Percentiles rank a stretch among this genome's conserved stretches.
These are phyloP conservation scores for Neltuma alba DNA, from an alignment of 306 rosid genomes.

Conservation along the genomic window DNA sequence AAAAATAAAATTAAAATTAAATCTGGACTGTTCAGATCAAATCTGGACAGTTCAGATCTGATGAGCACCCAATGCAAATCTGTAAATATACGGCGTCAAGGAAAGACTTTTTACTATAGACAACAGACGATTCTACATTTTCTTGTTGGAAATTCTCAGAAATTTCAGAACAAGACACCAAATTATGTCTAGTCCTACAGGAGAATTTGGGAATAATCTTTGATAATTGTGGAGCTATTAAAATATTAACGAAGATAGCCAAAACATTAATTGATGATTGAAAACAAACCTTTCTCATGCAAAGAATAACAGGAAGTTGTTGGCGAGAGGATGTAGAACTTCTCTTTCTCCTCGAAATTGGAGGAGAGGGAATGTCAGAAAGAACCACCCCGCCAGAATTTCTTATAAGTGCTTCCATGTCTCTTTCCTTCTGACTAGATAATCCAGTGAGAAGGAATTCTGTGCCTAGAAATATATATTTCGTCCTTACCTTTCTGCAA, in stretches of 20 bases:
- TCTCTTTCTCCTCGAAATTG: constrained; percentile 53
- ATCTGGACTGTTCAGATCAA: too few species aligned
- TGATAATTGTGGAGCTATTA: not conserved
- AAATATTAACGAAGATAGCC: not conserved
- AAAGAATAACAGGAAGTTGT: constrained; percentile 74
- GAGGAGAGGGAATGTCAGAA: constrained; percentile 67
- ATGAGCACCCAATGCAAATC: too few species aligned
- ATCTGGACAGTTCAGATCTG: too few species aligned
- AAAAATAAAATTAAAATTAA: too few species aligned
- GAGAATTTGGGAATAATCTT: not conserved
- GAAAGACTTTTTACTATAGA: not conserved
- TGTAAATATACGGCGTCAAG: not conserved
- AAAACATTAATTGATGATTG: not conserved
- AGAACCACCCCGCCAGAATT: constrained; percentile 79
- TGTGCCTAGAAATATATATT: constrained; percentile 65
- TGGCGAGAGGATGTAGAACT: constrained; percentile 37
- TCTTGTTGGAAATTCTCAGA: too few species aligned
- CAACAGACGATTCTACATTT: not conserved
- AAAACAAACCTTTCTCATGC: constrained; percentile 66
- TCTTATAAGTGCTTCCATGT: constrained; percentile 62
- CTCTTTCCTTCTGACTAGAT: constrained; percentile 63
- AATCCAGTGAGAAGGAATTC: constrained; percentile 85
- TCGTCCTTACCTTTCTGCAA: constrained; percentile 40
- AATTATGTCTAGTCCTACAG: not conserved
- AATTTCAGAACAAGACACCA: not conserved